These are phyloP conservation scores for Insectozyma bohioensis DNA, from an alignment of 1,139 yeast species.

Conservation along the genomic window DNA sequence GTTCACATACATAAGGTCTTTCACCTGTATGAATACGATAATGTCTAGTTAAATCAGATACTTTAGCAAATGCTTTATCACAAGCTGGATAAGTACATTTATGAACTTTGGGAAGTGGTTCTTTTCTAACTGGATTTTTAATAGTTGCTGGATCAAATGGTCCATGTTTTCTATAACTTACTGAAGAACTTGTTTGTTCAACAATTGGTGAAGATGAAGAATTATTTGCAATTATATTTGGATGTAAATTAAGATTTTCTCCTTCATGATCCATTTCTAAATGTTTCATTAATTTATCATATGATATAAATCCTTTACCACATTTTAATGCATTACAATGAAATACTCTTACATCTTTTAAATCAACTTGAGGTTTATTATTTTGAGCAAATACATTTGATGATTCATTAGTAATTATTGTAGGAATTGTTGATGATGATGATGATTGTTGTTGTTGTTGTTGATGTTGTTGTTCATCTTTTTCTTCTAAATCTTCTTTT, in stretches of 20 bases:
- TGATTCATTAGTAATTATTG: neutral
- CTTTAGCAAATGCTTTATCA: constrained; percentile 21
- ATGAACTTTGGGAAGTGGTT: constrained; percentile 18
- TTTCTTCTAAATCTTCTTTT: constrained; percentile 3
- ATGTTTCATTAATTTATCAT: constrained; percentile 15
- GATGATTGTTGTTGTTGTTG: constrained; percentile 2
- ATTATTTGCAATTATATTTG: constrained; percentile 1
- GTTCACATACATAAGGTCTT: constrained; percentile 23
- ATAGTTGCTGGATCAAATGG: no score
- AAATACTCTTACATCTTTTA: constrained; percentile 16
- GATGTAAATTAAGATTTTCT: neutral
- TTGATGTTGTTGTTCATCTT: constrained; percentile 1
- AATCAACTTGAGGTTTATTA: constrained; percentile 6
- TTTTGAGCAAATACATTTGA: constrained; percentile 6
- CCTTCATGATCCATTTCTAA: constrained; percentile 11
- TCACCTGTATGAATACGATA: constrained; percentile 27
- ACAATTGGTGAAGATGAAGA: constrained; percentile 1
- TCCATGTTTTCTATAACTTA: no score
- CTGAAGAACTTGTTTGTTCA: no score
- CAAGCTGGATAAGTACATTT: constrained; percentile 19
- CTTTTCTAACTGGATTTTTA: constrained; percentile 4
- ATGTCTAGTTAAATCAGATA: constrained; percentile 26
- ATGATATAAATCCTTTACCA: constrained; percentile 16
- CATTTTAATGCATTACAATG: constrained; percentile 17
- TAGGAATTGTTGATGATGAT: neutral